Base-by-base conservation (phyloP, 495 filamentous ascomycete species). In the Talaromyces nanjingensis region DNA sequence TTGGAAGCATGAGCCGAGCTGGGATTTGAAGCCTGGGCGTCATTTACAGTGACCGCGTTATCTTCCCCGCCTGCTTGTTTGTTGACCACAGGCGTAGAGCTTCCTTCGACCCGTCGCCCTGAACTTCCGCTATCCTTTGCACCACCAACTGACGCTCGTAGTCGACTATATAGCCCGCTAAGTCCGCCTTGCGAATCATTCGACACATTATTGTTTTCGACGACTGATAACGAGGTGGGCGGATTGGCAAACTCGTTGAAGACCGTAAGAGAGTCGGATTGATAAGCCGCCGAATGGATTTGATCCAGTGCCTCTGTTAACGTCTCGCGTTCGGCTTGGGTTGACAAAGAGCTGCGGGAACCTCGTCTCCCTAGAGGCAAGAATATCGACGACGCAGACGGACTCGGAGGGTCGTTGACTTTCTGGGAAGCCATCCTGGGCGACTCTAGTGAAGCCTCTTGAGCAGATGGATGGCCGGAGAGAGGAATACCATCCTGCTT, bases 221-320 rank as follows among this genome's bases (percentile, higher is more conserved):
- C 73, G 18, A 76, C 74, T 3, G 84, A 77, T 18, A 77, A 73
- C 0, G 84, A 72, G 24, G 69, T 71, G 5, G 81, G 80, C 9
- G 80, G 82, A 53, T 73, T 76, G 0, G 80, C 80, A 63, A 94
- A 91, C 57, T 96, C 92, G 74, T 93, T 92, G 76, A 97, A 97
- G 20, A 90, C 91, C 9, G 91, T 96, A 12, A 96, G 78, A 37
- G 84, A 81, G 34, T 88, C 88, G 12, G 90, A 89, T 65, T 90
- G 89, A 67, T 88, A 93, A 6, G 92, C 91, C 22, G 88, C 80
- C 16, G 76, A 90, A 75, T 97, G 92, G 37, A 96, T 96, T 60
- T 90, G 86, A 73, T 94, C 90, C 37, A 97, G 83, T 14, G 88
- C 81, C 62, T 90, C 83, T 20, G 89, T 82, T 20, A 92, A 81